Evolutionary conservation across 768 basidiomycete genomes (phyloP).

Genomic region (Nevesoporus exiguus): DNA sequence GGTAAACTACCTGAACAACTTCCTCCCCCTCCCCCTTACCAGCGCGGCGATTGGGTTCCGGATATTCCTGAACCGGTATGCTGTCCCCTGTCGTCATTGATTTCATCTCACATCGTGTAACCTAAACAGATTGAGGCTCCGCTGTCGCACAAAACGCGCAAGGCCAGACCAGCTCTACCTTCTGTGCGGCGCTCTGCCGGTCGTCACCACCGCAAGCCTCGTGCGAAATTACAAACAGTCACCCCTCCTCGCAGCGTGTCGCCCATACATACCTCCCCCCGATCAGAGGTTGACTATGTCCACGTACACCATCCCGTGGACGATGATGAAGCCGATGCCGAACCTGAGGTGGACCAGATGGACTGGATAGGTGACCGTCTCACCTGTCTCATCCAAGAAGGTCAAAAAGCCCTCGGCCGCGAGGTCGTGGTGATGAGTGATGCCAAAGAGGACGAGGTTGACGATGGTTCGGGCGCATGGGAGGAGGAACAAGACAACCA

Average conservation of each 20-base stretch:
- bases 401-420: constrained; percentile 69
- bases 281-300: constrained; percentile 44
- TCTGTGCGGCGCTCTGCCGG: constrained; percentile 33
- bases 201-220: constrained; percentile 37
- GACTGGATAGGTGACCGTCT: constrained; percentile 80
- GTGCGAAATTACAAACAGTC: constrained; percentile 21
- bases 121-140: constrained; percentile 34
- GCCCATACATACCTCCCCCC: constrained; percentile 28
- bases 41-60: constrained; percentile 56
- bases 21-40: constrained; percentile 61
- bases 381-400: constrained; percentile 68
- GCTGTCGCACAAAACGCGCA: constrained; percentile 39
- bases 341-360: constrained; percentile 55
- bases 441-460: constrained; percentile 67
- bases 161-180: constrained; percentile 32
- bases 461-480: constrained; percentile 75
- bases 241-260: constrained; percentile 29
- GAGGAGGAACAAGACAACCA: constrained; percentile 51
- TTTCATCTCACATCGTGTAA: constrained; percentile 16
- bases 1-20: constrained; percentile 50
- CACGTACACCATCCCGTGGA: constrained; percentile 29
- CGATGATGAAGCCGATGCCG: constrained; percentile 35
- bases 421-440: constrained; percentile 81
- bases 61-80: constrained; percentile 37
- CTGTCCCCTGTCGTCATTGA: background rate